Percentiles rank a stretch among this genome's conserved stretches.
phyloP scores from a whole-genome alignment of 257 asterid species.

The Cinchona pubescens region DNA sequence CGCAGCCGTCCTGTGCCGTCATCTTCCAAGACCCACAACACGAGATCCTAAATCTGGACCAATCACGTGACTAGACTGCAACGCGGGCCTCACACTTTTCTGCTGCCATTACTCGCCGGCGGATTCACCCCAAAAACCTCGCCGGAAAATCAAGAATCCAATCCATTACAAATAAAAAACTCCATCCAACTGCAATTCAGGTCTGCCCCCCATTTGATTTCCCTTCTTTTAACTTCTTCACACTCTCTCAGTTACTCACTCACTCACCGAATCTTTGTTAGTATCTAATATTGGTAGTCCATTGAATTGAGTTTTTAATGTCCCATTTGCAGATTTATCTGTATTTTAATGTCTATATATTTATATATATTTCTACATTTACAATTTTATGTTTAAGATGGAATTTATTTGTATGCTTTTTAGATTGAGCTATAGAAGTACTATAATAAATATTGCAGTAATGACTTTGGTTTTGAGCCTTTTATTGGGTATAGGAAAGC shows the following conservation, averaged over 20 bases:
- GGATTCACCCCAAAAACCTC: conserved; percentile 10
- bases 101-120: conserved; percentile 10
- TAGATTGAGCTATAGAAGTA: conserved; percentile 23
- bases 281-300: neutral
- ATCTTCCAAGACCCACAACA: too few species aligned
- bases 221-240: neutral
- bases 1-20: too few species aligned
- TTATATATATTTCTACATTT: neutral
- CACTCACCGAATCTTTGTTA: neutral
- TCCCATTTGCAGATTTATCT: neutral
- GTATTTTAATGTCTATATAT: neutral
- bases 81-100: too few species aligned
- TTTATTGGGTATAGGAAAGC: conserved; percentile 40
- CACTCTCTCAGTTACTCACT: neutral
- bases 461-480: conserved; percentile 51
- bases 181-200: conserved; percentile 13
- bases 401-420: neutral
- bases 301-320: neutral
- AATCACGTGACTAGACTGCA: too few species aligned
- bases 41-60: too few species aligned
- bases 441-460: conserved; percentile 45
- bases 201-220: neutral
- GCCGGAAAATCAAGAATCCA: conserved; percentile 29
- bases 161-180: neutral
- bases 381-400: neutral